Evolutionary conservation across 805 yeast species (phyloP).

Genomic region (Yarrowia porcina): DNA sequence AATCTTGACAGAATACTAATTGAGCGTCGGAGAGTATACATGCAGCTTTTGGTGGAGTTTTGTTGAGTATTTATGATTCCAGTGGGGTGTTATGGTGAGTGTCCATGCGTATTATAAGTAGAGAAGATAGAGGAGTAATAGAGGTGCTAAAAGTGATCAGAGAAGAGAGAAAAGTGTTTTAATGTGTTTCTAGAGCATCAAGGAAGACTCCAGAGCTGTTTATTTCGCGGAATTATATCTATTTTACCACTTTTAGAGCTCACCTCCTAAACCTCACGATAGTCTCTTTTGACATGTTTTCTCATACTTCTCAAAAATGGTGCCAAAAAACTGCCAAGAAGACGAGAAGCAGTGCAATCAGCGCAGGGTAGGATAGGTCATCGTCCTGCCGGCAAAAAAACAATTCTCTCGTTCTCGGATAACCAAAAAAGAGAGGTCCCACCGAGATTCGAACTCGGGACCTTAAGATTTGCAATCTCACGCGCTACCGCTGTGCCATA

Average conservation of each 20-base stretch:
- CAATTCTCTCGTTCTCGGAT: not conserved
- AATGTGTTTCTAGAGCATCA: not conserved
- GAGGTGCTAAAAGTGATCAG: not conserved
- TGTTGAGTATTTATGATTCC: not conserved
- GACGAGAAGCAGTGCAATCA: too few relatives aligned
- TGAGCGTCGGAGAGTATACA: not conserved
- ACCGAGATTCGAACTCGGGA: constrained; percentile 26
- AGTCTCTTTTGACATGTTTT: not conserved
- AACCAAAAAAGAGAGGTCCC: constrained; percentile 15
- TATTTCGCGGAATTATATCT: too few relatives aligned
- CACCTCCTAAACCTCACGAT: not conserved
- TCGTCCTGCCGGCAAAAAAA: not conserved
- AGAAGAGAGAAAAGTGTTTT: not conserved
- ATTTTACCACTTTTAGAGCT: not conserved
- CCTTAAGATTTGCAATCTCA: constrained; percentile 26
- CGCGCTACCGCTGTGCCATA: constrained; percentile 26
- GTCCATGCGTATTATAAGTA: not conserved
- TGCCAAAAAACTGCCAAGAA: too few relatives aligned
- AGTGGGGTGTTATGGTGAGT: not conserved
- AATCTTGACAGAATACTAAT: not conserved
- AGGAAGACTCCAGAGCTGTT: too few relatives aligned
- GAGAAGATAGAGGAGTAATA: not conserved
- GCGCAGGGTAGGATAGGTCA: too few relatives aligned
- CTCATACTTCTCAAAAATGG: too few relatives aligned
- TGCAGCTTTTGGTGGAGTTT: not conserved